Evolutionary conservation across 495 filamentous ascomycete genomes (phyloP), one percentile per base, ranked within the genome.

Genomic region (Viridothelium virens): DNA sequence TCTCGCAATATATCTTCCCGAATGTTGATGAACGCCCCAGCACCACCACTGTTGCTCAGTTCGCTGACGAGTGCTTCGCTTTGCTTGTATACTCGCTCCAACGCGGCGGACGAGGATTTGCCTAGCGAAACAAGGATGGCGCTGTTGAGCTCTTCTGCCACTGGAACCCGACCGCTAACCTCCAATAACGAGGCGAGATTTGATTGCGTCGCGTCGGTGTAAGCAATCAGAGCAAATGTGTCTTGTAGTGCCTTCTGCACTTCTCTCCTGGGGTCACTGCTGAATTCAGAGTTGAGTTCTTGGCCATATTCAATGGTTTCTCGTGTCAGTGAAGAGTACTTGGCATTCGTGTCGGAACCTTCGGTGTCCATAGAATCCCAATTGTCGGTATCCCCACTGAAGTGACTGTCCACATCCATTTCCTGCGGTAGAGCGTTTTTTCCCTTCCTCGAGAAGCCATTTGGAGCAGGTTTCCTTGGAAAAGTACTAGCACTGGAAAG

Each of bases 111-210:
- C 10, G 90, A 91, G 2, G 90, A 92, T 80, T 94, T 93, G 61
- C 95, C 95, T 0, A 97, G 81, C 0, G 89, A 93, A 38, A 90
- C 88, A 63, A 98, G 76, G 68, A 98, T 96, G 46, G 91, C 94
- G 67, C 90, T 89, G 74, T 97, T 97, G 68, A 99, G 77, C 77
- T 96, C 92, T 78, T 99, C 94, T 25, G 92, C 92, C 61, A 97
- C 91, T 61, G 85, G 82, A 39, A 89, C 85, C 64, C 94, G 80
- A 2, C 90, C 91, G 12, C 81, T 82, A 14, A 82, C 82, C 71
- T 96, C 91, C 65, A 97, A 77, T 70, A 96, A 78, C 73, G 88
- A 88, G n/a, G 88, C 85, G 66, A 95, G 81, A 36, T 87, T 84
- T 38, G 84, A 86, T 70, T 86, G 84, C 38, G 86, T 82, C 14